Conservation (phyloP, 495 filamentous ascomycete genomes). For the Hypomontagnella submonticulosa region DNA sequence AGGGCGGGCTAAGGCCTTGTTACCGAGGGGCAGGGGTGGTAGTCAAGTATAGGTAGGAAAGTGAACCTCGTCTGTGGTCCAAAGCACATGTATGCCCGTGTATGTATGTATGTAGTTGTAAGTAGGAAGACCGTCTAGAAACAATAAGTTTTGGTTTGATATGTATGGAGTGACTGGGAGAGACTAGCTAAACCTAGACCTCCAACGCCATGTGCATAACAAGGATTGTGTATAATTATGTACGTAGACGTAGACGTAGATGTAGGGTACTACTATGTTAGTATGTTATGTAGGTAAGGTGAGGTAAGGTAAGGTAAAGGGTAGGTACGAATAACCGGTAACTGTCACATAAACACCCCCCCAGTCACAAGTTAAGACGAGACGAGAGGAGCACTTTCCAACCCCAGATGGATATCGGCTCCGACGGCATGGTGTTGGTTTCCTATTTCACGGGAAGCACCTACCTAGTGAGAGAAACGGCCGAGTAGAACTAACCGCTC, state of each 20-base stretch:
- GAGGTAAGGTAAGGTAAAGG: background rate
- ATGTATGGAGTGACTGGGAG: too few species aligned
- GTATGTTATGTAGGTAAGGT: background rate
- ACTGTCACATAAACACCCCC: constrained; percentile 30
- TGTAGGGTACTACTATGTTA: background rate
- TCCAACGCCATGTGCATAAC: too few species aligned
- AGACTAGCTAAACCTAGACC: too few species aligned
- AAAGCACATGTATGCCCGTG: too few species aligned
- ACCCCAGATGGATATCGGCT: constrained; percentile 34
- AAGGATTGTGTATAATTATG: too few species aligned
- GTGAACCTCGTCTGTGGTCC: too few species aligned
- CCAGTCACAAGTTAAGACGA: constrained; percentile 29
- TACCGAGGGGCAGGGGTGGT: too few species aligned
- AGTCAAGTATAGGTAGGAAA: too few species aligned
- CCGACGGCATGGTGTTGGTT: constrained; percentile 43
- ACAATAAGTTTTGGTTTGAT: too few species aligned
- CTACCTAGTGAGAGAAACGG: constrained; percentile 35
- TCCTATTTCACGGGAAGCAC: constrained; percentile 33
- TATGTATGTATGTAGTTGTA: constrained; percentile 5
- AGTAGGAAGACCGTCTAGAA: background rate
- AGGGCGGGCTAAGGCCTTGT: too few species aligned
- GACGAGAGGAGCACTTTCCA: constrained; percentile 11
- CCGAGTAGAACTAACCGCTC: constrained; percentile 29
- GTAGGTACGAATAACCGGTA: constrained; percentile 29
- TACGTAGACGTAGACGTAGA: background rate